Evolutionary conservation across 2,329 filamentous ascomycete species (phyloP).

Genomic region (Ascomycota sp.): DNA sequence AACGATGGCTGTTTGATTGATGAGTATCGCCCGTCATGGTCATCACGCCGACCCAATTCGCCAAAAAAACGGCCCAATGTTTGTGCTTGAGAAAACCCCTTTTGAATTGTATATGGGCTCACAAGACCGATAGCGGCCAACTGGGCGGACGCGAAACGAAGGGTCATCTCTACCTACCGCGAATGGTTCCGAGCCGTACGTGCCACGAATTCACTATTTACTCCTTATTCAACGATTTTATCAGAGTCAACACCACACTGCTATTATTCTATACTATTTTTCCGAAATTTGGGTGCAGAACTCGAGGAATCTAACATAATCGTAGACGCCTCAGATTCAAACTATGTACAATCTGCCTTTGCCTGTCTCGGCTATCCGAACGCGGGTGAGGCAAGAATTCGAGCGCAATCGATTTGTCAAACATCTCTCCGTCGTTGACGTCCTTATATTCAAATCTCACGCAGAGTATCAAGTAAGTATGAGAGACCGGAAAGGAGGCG

Average conservation of each 20-base stretch:
- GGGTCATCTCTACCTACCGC: slow-evolving; percentile 78
- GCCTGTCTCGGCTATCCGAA: slow-evolving; percentile 70
- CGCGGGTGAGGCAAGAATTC: slow-evolving; percentile 90
- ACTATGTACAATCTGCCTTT: slow-evolving; percentile 89
- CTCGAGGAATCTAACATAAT: slow-evolving; percentile 2
- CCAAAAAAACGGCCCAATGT: slow-evolving; percentile 62
- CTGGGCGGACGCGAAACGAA: slow-evolving; percentile 71
- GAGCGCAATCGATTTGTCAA: slow-evolving; percentile 87
- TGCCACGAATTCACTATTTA: slow-evolving; percentile 8
- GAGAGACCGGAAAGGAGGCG: neutral
- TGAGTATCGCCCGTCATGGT: slow-evolving; percentile 38
- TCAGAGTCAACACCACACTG: neutral
- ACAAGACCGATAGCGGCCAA: slow-evolving; percentile 46
- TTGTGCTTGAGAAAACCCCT: slow-evolving; percentile 14
- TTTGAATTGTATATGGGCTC: slow-evolving; percentile 10
- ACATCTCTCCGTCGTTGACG: slow-evolving; percentile 73
- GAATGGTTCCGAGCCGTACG: slow-evolving; percentile 93
- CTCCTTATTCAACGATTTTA: neutral
- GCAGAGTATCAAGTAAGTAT: slow-evolving; percentile 69
- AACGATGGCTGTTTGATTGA: neutral
- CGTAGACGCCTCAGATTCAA: slow-evolving; percentile 85
- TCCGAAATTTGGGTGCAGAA: neutral
- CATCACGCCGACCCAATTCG: slow-evolving; percentile 86
- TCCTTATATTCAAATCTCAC: slow-evolving; percentile 77
- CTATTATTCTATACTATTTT: neutral